These are phyloP conservation scores for Pseudomonodictys pantanalensis DNA, from an alignment of 495 filamentous ascomycete species.

Conservation along the genomic window DNA sequence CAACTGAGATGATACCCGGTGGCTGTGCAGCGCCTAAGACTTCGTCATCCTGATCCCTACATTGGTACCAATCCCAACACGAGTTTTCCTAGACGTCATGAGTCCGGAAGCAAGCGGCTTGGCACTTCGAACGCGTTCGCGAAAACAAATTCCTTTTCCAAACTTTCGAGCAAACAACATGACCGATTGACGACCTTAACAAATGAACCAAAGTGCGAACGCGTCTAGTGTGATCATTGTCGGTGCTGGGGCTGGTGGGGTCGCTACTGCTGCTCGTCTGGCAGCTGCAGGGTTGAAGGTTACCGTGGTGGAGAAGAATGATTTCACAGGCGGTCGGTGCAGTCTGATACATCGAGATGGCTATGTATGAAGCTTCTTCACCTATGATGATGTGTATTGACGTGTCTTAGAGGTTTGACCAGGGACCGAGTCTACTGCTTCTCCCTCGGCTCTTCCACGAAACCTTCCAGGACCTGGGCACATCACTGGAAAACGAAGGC, in stretches of 20 bases:
- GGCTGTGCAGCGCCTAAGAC: too few relatives aligned
- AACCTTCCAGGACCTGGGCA: conserved; percentile 62
- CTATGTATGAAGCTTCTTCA: conserved; percentile 41
- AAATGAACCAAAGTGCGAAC: neutral
- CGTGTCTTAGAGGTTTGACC: conserved; percentile 58
- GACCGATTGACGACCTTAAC: too few relatives aligned
- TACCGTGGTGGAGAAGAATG: conserved; percentile 67
- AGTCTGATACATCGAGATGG: conserved; percentile 54
- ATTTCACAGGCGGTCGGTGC: conserved; percentile 64
- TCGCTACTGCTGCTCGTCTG: conserved; percentile 63
- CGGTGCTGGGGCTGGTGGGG: conserved; percentile 68
- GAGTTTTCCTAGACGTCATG: too few relatives aligned
- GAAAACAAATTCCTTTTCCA: too few relatives aligned
- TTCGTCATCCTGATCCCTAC: too few relatives aligned
- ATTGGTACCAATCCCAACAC: too few relatives aligned
- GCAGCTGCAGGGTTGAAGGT: conserved; percentile 64
- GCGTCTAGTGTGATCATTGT: conserved; percentile 12
- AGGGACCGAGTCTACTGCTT: conserved; percentile 66
- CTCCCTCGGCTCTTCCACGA: conserved; percentile 64
- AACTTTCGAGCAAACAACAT: too few relatives aligned
- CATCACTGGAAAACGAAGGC: conserved; percentile 56
- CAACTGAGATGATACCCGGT: too few relatives aligned
- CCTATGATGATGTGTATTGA: neutral
- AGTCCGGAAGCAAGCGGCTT: too few relatives aligned
- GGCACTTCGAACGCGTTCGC: too few relatives aligned